Evolutionary conservation across 2,329 filamentous ascomycete genomes (phyloP), one percentile per base, ranked within the genome.

Genomic region (Scolecobasidium constrictum): DNA sequence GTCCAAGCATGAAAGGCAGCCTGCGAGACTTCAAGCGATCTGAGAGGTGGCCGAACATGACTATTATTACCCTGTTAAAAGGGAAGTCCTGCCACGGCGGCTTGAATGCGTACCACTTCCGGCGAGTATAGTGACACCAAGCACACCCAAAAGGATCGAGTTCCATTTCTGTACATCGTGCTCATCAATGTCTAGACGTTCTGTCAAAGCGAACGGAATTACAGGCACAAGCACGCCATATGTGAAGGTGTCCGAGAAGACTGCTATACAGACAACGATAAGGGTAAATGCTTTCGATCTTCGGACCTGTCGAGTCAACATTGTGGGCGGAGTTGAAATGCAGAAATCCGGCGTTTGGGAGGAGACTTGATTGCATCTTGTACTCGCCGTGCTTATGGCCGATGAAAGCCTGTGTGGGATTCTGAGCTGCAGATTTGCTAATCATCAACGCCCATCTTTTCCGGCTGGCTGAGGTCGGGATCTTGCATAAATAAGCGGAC

Each of bases 141-240:
- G 19, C 9, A 40, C 33, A 7, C 40, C 40, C 5, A 42, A 18
- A 5, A 42, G 16, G 13, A 42, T 22, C 20, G 40, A 39, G 19
- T 42, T 42, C 40, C 40, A 42, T 17, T 18, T 39, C 20, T 42
- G 40, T 11, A 42, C 34, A 19, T 42, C 40, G 5, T 38, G 11
- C 15, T 42, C 34, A 12, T 7, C 6, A 15, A 42, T 31, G 28
- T 19, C 33, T 7, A 42, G 28, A 5, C 40, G 28, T 16, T 39
- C 9, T 7, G 28, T 39, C 12, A 42, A 31, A 17, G 40, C 40
- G 33, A 42, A 42, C 12, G 40, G 40, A 16, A 39, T 18, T 6
- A 42, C 40, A 7, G 40, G 40, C 9, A 42, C 33, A n/a, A 40
- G 7, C 7, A 40, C 9, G 11, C 40, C 40, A 18, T 42, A 42